Conservation (phyloP, 495 filamentous ascomycete genomes). For the Clohesyomyces aquaticus region DNA sequence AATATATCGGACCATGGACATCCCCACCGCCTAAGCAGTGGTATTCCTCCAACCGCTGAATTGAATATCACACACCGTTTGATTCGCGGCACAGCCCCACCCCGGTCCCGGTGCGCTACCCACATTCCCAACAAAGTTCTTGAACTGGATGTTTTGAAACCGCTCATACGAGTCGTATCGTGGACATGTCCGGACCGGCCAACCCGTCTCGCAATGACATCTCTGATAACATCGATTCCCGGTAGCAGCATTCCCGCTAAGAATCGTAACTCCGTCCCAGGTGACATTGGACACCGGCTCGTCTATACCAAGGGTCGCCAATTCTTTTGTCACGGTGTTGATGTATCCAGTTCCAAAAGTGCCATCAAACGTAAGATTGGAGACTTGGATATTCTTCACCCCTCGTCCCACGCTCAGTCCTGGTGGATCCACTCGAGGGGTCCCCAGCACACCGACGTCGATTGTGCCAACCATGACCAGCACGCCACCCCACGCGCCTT, state of each 20-base stretch:
- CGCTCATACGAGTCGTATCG: background rate
- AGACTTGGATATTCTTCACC: slow-evolving; percentile 7
- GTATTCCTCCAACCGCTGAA: slow-evolving; percentile 4
- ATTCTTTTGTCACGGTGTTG: background rate
- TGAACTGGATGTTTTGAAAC: slow-evolving; percentile 2
- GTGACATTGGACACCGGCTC: slow-evolving; percentile 3
- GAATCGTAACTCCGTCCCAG: slow-evolving; percentile 21
- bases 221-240: slow-evolving; percentile 8
- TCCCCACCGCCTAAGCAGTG: too few relatives aligned
- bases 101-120: background rate
- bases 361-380: slow-evolving; percentile 12
- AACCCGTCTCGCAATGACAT: slow-evolving; percentile 10
- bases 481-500: slow-evolving; percentile 7
- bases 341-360: slow-evolving; percentile 10
- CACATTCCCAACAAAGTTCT: slow-evolving; percentile 4
- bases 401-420: background rate
- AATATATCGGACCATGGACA: too few relatives aligned
- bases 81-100: slow-evolving; percentile 12
- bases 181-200: background rate
- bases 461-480: slow-evolving; percentile 13
- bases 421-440: too few relatives aligned
- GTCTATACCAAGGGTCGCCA: too few relatives aligned
- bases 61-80: slow-evolving; percentile 10
- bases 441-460: too few relatives aligned
- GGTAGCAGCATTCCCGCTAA: background rate